phyloP scores from a whole-genome alignment of 371 early-diverging fungal species.

The Mucor plumbeus region DNA sequence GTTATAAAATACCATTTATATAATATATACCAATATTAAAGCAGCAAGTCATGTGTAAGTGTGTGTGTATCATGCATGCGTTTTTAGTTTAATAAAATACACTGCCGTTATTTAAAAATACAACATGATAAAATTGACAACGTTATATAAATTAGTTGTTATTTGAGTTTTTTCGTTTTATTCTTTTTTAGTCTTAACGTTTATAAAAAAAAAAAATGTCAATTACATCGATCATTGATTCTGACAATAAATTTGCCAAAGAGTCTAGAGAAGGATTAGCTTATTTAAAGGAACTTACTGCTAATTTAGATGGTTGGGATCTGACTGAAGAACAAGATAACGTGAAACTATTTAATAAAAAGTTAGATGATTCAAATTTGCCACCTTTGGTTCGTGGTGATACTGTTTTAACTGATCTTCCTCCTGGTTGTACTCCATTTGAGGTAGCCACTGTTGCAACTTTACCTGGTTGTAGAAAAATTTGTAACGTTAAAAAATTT shows the following conservation, averaged over 20 bases:
- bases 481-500: conserved; percentile 24
- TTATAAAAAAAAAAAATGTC: neutral
- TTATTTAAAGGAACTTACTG: conserved; percentile 22
- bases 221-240: neutral
- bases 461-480: conserved; percentile 29
- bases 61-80: neutral
- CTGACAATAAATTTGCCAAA: conserved; percentile 22
- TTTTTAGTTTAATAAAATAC: neutral
- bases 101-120: neutral
- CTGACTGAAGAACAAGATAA: conserved; percentile 13
- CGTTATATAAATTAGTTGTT: neutral
- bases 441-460: conserved; percentile 26
- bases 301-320: conserved; percentile 27
- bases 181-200: neutral
- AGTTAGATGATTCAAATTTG: conserved; percentile 4
- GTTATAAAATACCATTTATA: too few species aligned
- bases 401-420: conserved; percentile 17
- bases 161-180: neutral
- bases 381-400: conserved; percentile 37
- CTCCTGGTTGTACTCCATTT: conserved; percentile 22
- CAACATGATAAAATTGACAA: conserved; percentile 1
- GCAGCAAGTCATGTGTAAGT: conserved; percentile 2
- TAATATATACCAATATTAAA: neutral
- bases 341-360: conserved; percentile 25
- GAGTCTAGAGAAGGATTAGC: conserved; percentile 17